phyloP scores from a whole-genome alignment of 768 basidiomycete genomes.

The Gautieria morchelliformis region DNA sequence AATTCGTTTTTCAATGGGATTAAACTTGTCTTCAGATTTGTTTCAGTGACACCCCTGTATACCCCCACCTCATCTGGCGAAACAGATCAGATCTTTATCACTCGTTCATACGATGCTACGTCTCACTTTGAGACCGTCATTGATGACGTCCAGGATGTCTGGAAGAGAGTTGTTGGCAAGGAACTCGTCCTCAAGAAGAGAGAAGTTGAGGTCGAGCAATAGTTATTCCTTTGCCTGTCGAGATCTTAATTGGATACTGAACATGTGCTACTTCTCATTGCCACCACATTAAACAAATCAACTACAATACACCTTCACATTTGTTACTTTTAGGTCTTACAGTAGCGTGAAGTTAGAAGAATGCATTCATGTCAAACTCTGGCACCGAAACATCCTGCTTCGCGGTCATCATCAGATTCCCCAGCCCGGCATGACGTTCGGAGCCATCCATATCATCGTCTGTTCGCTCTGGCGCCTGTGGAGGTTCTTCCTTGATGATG shows the following conservation, averaged over 20 bases:
- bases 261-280: background rate
- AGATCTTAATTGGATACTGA: background rate
- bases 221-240: background rate
- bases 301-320: background rate
- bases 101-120: slow-evolving; percentile 95
- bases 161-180: slow-evolving; percentile 74
- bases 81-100: slow-evolving; percentile 91
- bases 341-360: slow-evolving; percentile 34
- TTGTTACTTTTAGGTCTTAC: background rate
- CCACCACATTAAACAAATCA: background rate
- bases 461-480: slow-evolving; percentile 22
- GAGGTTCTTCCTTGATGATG: slow-evolving; percentile 13
- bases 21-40: slow-evolving; percentile 49
- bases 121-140: slow-evolving; percentile 99
- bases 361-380: slow-evolving; percentile 81
- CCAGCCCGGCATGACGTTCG: slow-evolving; percentile 52
- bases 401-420: slow-evolving; percentile 82
- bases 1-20: background rate
- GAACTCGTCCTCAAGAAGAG: slow-evolving; percentile 84
- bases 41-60: slow-evolving; percentile 81
- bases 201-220: slow-evolving; percentile 50
- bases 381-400: slow-evolving; percentile 79
- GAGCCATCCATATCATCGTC: background rate
- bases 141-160: slow-evolving; percentile 94
- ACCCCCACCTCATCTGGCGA: slow-evolving; percentile 76